Conservation (phyloP, 805 yeast species). For the Cyberlindnera mrakii region DNA sequence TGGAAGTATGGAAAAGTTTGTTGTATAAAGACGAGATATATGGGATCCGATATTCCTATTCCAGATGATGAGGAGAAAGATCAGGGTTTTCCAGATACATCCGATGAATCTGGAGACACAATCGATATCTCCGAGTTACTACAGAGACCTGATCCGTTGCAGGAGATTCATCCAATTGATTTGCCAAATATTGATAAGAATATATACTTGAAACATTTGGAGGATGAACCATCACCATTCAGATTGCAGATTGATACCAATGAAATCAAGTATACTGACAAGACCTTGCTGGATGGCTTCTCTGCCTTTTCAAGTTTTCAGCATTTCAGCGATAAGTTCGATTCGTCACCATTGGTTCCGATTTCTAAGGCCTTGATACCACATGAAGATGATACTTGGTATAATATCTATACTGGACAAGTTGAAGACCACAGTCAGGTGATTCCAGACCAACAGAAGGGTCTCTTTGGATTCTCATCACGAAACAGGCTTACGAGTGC, state of each 20-base stretch:
- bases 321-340: conserved; percentile 25
- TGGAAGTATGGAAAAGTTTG: conserved; percentile 71
- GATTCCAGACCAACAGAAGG: conserved; percentile 44
- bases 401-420: conserved; percentile 49
- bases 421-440: conserved; percentile 33
- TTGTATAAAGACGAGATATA: conserved; percentile 51
- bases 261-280: conserved; percentile 28
- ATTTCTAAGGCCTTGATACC: conserved; percentile 64
- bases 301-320: conserved; percentile 28
- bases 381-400: conserved; percentile 59
- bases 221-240: conserved; percentile 22
- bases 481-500: conserved; percentile 56
- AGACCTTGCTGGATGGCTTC: conserved; percentile 27
- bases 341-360: conserved; percentile 38
- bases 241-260: conserved; percentile 27
- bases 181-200: conserved; percentile 28
- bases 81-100: neutral
- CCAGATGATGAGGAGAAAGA: conserved; percentile 7
- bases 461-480: conserved; percentile 38
- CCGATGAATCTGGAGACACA: conserved; percentile 10
- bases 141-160: conserved; percentile 26
- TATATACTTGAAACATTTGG: conserved; percentile 17
- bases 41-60: conserved; percentile 19
- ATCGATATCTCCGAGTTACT: conserved; percentile 35
- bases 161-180: conserved; percentile 17